Evolutionary conservation across 2,329 filamentous ascomycete genomes (phyloP).

Genomic region (Fusarium sororula): DNA sequence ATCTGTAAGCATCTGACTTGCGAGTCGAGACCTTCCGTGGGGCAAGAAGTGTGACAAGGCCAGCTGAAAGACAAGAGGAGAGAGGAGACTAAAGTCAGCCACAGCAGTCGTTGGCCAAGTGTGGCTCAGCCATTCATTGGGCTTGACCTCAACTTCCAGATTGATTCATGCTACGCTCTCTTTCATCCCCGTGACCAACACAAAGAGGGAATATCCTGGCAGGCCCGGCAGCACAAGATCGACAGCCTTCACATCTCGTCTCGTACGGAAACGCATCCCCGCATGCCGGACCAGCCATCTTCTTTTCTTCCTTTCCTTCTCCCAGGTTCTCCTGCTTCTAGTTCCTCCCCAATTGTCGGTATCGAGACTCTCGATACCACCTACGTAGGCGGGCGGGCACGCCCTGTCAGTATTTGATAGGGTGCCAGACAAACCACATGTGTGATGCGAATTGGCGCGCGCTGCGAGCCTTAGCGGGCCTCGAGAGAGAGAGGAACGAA

Average conservation of each 20-base stretch:
- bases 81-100: background rate
- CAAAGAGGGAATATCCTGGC: conserved; percentile 24
- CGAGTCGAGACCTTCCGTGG: background rate
- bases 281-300: conserved; percentile 24
- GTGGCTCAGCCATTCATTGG: conserved; percentile 16
- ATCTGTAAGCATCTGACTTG: background rate
- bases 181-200: background rate
- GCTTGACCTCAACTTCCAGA: conserved; percentile 2
- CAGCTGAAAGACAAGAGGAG: conserved; percentile 29
- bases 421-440: conserved; percentile 40
- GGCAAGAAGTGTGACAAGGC: conserved; percentile 12
- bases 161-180: background rate
- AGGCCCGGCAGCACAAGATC: conserved; percentile 16
- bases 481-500: background rate
- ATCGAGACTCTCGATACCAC: background rate
- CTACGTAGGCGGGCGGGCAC: conserved; percentile 1
- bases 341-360: conserved; percentile 1
- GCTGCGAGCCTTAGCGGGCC: conserved; percentile 14
- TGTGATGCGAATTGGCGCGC: conserved; percentile 33
- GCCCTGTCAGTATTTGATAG: conserved; percentile 42
- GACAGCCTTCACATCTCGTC: conserved; percentile 9
- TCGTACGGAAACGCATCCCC: conserved; percentile 1
- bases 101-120: conserved; percentile 10
- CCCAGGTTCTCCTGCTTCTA: conserved; percentile 9
- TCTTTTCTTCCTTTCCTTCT: conserved; percentile 8